Base-by-base conservation (phyloP, 805 yeast species). In the Myxozyma neotropica region DNA sequence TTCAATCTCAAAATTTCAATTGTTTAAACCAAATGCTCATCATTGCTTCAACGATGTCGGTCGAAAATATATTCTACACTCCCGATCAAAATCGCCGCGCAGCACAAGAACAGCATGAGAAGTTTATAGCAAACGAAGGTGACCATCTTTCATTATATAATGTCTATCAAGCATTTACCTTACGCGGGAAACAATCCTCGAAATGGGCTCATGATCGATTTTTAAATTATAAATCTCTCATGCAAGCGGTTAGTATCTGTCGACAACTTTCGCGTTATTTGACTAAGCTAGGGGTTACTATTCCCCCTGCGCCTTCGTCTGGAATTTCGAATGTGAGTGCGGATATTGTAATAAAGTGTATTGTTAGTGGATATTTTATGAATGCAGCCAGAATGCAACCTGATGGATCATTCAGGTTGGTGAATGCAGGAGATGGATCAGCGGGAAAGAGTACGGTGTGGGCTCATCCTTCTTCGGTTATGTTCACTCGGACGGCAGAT, bases 81-180 rank as follows among this genome's bases (percentile, higher is more conserved):
- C 76, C 93, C 36, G 89, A 95, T 0, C 83, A 79, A 54, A 88
- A 86, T 65, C 71, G 87, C 40, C 83, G 83, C 50, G 79, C 78
- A 17, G 88, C 85, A 62, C 84, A 91, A 0, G 91, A 87, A 67
- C 72, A 78, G 44, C 82, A 84, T 2, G 72, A 91, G 53, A 83
- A 83, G 71, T 89, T 89, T 69, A 77, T 81, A 35, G 83, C 87
- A 8, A 78, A 83, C 0, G 90, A 87, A 59, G 88, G 92, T 58
- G 97, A 91, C 72, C 96, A 88, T 71, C 71, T 91, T 46, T 88
- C 96, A 0, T 72, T 89, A 45, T 74, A 88, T 42, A 90, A 90
- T 68, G 65, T 62, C 10, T 62, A 62, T 29, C 58, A 59, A 33
- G 66, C 61, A 1, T 62, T 62, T 31, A 48, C 55, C 15, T 4